Percentiles rank a stretch among this genome's conserved stretches.
phyloP scores from a whole-genome alignment of 768 basidiomycete species.

The Mycena amicta region DNA sequence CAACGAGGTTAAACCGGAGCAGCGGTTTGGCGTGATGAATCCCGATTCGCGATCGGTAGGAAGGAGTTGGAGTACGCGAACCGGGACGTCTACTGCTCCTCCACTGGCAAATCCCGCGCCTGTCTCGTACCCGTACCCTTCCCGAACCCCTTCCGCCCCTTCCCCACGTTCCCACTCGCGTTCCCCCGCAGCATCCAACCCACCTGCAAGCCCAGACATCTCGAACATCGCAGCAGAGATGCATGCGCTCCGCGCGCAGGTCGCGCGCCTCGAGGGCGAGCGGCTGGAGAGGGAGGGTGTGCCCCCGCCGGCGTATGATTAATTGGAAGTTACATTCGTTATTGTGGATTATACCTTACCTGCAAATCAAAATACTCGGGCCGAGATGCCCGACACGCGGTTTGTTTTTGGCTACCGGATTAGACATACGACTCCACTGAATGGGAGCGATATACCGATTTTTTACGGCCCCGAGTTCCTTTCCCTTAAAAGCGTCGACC shows the following conservation, averaged over 20 bases:
- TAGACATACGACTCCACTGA: no score
- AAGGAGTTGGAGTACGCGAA: background rate
- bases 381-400: no score
- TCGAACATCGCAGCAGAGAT: slow-evolving; percentile 21
- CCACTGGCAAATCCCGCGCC: background rate
- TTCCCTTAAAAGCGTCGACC: no score
- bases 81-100: background rate
- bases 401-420: no score
- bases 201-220: background rate
- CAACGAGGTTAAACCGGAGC: background rate
- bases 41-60: background rate
- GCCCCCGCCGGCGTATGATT: slow-evolving; percentile 15
- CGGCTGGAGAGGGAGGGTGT: background rate
- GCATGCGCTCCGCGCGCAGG: slow-evolving; percentile 17
- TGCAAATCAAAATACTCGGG: no score
- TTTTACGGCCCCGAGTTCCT: no score
- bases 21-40: background rate
- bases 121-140: background rate
- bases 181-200: background rate
- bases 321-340: background rate
- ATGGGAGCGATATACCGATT: no score
- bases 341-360: no score
- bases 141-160: no score
- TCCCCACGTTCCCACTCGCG: background rate
- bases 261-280: slow-evolving; percentile 17